Percentiles rank a stretch among this genome's conserved stretches.
Conservation (phyloP, 2,329 filamentous ascomycete genomes). For the Botrytis fabae region DNA sequence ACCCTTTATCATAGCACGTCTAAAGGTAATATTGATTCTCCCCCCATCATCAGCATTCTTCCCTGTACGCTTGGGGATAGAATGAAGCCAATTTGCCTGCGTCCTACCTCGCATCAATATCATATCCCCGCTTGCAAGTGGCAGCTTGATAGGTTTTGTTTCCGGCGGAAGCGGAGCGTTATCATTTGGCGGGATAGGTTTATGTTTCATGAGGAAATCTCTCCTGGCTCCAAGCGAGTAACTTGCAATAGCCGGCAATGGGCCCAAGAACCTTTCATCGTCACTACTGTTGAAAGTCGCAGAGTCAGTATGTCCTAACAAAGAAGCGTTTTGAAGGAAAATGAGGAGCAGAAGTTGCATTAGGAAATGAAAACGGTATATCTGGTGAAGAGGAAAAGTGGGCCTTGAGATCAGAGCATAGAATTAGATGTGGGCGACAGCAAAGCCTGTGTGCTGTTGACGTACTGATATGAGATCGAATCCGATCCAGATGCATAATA, state of each 20-base stretch:
- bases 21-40: conserved; percentile 76
- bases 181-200: conserved; percentile 51
- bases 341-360: not conserved
- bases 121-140: conserved; percentile 71
- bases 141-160: conserved; percentile 51
- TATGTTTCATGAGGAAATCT: conserved; percentile 80
- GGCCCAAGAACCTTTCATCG: conserved; percentile 74
- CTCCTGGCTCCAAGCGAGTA: conserved; percentile 70
- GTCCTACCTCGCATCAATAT: conserved; percentile 73
- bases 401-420: not conserved
- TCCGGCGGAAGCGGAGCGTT: conserved; percentile 33
- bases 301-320: not conserved
- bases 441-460: not conserved
- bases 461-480: conserved; percentile 69
- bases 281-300: conserved; percentile 52
- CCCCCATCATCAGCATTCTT: conserved; percentile 62
- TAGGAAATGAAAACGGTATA: not conserved
- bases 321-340: not conserved
- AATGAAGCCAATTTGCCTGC: conserved; percentile 76
- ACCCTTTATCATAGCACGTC: conserved; percentile 66
- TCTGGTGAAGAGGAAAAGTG: not conserved
- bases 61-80: conserved; percentile 71
- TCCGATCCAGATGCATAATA: conserved; percentile 78
- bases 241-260: conserved; percentile 70
- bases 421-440: not conserved